Evolutionary conservation across 768 basidiomycete genomes (phyloP).

Genomic region (Pleurotus citrinopileatus): DNA sequence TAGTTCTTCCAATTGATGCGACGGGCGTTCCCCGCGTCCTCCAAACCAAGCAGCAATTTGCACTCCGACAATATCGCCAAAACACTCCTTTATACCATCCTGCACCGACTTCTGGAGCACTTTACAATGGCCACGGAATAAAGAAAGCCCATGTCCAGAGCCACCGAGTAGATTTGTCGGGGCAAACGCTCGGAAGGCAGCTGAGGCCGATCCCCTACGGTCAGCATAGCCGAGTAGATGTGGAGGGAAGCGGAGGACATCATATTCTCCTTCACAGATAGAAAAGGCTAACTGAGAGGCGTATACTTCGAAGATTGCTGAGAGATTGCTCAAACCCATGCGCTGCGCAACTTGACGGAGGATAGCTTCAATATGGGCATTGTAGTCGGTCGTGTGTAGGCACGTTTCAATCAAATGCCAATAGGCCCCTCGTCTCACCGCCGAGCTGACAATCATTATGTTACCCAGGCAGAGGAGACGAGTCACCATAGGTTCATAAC

Average conservation of each 20-base stretch:
- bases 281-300: slow-evolving; percentile 74
- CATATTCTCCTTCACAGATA: slow-evolving; percentile 45
- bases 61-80: slow-evolving; percentile 68
- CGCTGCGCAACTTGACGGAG: slow-evolving; percentile 60
- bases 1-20: slow-evolving; percentile 29
- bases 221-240: slow-evolving; percentile 74
- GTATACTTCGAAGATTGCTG: slow-evolving; percentile 74
- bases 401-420: slow-evolving; percentile 84
- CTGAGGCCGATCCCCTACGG: slow-evolving; percentile 62
- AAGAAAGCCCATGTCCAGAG: slow-evolving; percentile 32
- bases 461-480: slow-evolving; percentile 71
- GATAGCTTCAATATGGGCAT: slow-evolving; percentile 43
- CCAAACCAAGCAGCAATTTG: slow-evolving; percentile 50
- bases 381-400: slow-evolving; percentile 35
- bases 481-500: slow-evolving; percentile 75
- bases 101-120: slow-evolving; percentile 43
- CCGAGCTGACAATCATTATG: slow-evolving; percentile 75
- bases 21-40: slow-evolving; percentile 18
- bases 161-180: slow-evolving; percentile 60
- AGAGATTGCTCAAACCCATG: slow-evolving; percentile 60
- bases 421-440: slow-evolving; percentile 76
- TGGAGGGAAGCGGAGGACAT: slow-evolving; percentile 65
- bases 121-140: slow-evolving; percentile 64
- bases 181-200: slow-evolving; percentile 64
- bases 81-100: slow-evolving; percentile 59